Percentiles rank a stretch among this genome's conserved stretches.
phyloP scores from a whole-genome alignment of 1,284 basidiomycete species.

The Amylostereum areolatum region DNA sequence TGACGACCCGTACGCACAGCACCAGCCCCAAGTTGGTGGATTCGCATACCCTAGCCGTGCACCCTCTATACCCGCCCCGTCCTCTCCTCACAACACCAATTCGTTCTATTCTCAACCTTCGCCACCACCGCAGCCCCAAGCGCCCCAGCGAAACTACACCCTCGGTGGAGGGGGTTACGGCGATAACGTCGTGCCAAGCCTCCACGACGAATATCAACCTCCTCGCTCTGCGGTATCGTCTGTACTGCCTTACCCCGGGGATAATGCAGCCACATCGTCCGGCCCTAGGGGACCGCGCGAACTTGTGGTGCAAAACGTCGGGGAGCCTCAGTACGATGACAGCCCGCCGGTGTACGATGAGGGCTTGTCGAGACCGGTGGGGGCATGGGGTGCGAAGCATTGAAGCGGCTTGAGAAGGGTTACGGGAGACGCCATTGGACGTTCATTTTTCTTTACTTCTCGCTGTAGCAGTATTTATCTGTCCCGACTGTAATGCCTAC shows the following conservation, averaged over 20 bases:
- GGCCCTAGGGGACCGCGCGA: slow-evolving; percentile 14
- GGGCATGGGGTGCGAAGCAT: slow-evolving; percentile 44
- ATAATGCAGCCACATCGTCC: slow-evolving; percentile 11
- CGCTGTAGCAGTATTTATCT: too few relatives aligned
- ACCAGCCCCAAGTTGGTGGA: slow-evolving; percentile 27
- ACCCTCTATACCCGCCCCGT: slow-evolving; percentile 12
- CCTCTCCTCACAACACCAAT: slow-evolving; percentile 22
- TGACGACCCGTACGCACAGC: slow-evolving; percentile 25
- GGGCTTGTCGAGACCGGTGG: slow-evolving; percentile 38
- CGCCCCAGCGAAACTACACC: slow-evolving; percentile 47
- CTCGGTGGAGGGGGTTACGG: slow-evolving; percentile 55
- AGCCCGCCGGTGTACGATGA: slow-evolving; percentile 61
- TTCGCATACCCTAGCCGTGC: slow-evolving; percentile 17
- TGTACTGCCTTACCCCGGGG: background rate
- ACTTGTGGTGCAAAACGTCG: slow-evolving; percentile 13
- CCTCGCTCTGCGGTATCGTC: background rate
- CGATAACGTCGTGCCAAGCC: slow-evolving; percentile 33
- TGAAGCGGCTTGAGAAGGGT: slow-evolving; percentile 8
- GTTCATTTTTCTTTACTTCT: too few relatives aligned
- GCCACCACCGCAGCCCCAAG: slow-evolving; percentile 19
- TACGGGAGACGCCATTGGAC: too few relatives aligned
- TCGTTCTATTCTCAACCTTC: slow-evolving; percentile 25
- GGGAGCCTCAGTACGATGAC: slow-evolving; percentile 35
- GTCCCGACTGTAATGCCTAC: too few relatives aligned
- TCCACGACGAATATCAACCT: slow-evolving; percentile 2